Evolutionary conservation across 2,329 filamentous ascomycete species (phyloP).

Genomic region (Sclerotinia minor): DNA sequence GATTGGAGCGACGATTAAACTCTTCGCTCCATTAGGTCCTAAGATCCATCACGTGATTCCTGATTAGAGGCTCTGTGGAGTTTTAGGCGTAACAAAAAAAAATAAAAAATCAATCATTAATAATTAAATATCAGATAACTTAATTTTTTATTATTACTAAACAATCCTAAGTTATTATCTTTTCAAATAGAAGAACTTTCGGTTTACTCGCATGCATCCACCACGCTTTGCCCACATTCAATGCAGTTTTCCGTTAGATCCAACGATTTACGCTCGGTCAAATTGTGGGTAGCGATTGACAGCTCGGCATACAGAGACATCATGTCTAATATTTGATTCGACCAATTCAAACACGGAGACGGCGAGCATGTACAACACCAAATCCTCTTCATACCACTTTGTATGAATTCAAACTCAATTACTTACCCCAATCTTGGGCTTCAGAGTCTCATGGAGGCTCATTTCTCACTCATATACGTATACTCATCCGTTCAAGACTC

Average conservation of each 20-base stretch:
- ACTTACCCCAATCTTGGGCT: neutral
- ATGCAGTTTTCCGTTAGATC: neutral
- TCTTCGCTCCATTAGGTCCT: too few species aligned
- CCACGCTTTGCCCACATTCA: too few species aligned
- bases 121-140: too few species aligned
- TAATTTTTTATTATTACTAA: too few species aligned
- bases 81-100: too few species aligned
- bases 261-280: neutral
- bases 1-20: too few species aligned
- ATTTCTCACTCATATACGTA: neutral
- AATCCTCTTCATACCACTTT: neutral
- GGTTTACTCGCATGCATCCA: neutral
- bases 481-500: neutral
- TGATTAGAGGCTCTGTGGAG: too few species aligned
- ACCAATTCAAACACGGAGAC: neutral
- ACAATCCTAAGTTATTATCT: too few species aligned
- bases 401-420: neutral
- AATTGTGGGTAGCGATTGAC: constrained; percentile 9
- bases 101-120: too few species aligned
- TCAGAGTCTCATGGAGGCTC: neutral
- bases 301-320: neutral
- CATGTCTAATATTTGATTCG: neutral
- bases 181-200: too few species aligned
- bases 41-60: too few species aligned
- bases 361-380: neutral